These are phyloP conservation scores for Colletotrichum sp. DNA, from an alignment of 2,329 filamentous ascomycete genomes.

Conservation along the genomic window DNA sequence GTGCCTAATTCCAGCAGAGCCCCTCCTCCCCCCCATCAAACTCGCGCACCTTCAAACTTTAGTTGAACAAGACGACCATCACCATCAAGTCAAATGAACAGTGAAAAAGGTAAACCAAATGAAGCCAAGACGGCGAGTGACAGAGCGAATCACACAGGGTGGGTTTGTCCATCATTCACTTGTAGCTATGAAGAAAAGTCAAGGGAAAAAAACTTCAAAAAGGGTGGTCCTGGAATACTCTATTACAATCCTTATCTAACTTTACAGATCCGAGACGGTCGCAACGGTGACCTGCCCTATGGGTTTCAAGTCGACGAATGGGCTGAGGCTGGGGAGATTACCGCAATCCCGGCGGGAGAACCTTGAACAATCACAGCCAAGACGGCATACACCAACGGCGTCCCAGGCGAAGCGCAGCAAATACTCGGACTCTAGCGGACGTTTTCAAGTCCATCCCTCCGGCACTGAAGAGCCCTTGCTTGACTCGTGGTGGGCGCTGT, in stretches of 20 bases:
- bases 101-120: background rate
- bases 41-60: background rate
- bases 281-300: background rate
- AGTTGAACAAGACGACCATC: background rate
- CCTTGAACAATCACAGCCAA: background rate
- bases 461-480: fast-evolving
- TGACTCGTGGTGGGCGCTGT: background rate
- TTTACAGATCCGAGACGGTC: background rate
- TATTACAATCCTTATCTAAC: background rate
- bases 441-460: background rate
- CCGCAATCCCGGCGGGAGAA: background rate
- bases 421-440: background rate
- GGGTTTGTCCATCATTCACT: background rate
- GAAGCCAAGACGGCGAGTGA: background rate
- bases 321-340: background rate
- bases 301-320: background rate
- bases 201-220: background rate
- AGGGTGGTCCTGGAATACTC: background rate
- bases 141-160: background rate
- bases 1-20: background rate
- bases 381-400: background rate
- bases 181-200: background rate
- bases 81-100: background rate
- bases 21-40: background rate
- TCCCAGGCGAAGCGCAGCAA: background rate